Percentiles rank a stretch among this genome's conserved stretches.
phyloP scores from a whole-genome alignment of 2,329 filamentous ascomycete genomes.

The Scytalidium lignicola region DNA sequence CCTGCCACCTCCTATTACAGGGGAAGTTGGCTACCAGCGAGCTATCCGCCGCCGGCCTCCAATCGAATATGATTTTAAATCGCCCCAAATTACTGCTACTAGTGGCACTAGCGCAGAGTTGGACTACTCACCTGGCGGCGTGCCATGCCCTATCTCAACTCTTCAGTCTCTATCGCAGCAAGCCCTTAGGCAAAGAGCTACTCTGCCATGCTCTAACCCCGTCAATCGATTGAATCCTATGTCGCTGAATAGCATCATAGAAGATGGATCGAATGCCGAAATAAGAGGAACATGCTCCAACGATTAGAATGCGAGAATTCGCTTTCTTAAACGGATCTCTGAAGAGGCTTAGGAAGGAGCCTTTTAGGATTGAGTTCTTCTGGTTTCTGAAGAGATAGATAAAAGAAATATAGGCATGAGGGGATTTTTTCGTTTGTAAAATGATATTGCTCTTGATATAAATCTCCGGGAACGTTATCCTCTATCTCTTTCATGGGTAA shows the following conservation, averaged over 20 bases:
- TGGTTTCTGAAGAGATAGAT: neutral
- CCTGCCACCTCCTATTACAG: conserved; percentile 31
- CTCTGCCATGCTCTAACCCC: conserved; percentile 24
- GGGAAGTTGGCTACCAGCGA: conserved; percentile 20
- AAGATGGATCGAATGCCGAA: conserved; percentile 23
- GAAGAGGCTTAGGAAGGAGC: neutral
- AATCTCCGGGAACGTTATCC: too few species aligned
- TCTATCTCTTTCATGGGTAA: too few species aligned
- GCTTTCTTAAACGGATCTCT: conserved; percentile 1
- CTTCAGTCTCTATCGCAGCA: conserved; percentile 18
- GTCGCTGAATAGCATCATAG: conserved; percentile 28
- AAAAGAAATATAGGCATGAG: neutral
- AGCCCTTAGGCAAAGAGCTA: conserved; percentile 22
- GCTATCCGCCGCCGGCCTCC: conserved; percentile 20
- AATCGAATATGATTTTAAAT: conserved; percentile 25
- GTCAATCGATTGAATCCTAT: conserved; percentile 26
- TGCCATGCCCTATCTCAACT: conserved; percentile 21
- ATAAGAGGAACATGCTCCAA: conserved; percentile 27
- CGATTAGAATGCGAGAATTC: conserved; percentile 21
- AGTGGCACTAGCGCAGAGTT: conserved; percentile 11
- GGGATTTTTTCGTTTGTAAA: neutral
- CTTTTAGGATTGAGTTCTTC: neutral
- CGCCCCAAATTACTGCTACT: conserved; percentile 27
- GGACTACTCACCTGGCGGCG: conserved; percentile 23
- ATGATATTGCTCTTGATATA: too few species aligned